A percentile compares a stretch with the other conserved stretches of the same genome.
phyloP scores from a whole-genome alignment of 2,329 filamentous ascomycete genomes.

The Arthrobotrys sphaeroides region DNA sequence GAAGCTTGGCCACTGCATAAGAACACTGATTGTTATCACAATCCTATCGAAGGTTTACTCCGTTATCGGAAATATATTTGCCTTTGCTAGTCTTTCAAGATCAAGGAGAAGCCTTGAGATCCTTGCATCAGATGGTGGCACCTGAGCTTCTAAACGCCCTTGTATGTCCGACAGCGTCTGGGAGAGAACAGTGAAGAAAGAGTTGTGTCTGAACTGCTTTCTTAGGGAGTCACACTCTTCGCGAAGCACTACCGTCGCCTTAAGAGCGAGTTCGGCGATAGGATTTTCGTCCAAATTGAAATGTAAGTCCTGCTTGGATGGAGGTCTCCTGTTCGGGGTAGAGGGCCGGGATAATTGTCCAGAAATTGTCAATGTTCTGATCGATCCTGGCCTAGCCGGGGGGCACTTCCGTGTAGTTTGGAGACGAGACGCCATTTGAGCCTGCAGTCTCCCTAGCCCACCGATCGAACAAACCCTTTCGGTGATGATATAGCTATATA shows the following conservation, averaged over 20 bases:
- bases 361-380: not conserved
- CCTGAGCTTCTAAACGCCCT: not conserved
- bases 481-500: no score
- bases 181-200: not conserved
- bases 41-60: no score
- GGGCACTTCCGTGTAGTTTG: no score
- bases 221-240: not conserved
- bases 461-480: no score
- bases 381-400: no score
- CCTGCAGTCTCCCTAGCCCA: no score
- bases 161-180: not conserved
- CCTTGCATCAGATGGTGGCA: not conserved
- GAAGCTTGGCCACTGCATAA: not conserved
- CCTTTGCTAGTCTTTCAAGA: not conserved
- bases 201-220: not conserved
- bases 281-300: not conserved
- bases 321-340: not conserved
- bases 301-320: not conserved
- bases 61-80: not conserved
- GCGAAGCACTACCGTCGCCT: not conserved
- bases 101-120: not conserved
- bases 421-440: no score
- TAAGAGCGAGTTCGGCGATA: not conserved
- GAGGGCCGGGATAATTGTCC: not conserved
- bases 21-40: not conserved